These are phyloP conservation scores for Apostasia ramifera DNA, from an alignment of 106 monocot species.

Conservation along the genomic window DNA sequence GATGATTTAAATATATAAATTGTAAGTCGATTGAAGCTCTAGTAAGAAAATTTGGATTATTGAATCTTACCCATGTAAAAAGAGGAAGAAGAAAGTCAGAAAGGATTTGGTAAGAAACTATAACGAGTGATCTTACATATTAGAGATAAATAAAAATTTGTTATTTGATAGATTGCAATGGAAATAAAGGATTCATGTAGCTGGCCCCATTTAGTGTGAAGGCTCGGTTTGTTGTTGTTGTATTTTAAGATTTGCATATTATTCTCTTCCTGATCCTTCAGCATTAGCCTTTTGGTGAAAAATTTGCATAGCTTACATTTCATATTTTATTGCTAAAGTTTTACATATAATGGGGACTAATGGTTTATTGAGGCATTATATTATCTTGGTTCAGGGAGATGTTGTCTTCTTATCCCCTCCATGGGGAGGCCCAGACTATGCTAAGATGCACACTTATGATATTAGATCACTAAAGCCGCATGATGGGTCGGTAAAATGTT, in stretches of 20 bases:
- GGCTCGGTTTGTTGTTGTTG: no score
- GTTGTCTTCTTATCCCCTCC: constrained; percentile 87
- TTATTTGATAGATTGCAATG: no score
- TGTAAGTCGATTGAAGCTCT: no score
- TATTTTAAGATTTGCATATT: not conserved
- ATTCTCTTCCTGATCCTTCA: not conserved
- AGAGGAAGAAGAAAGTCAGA: no score
- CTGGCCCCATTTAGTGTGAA: no score
- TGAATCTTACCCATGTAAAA: no score
- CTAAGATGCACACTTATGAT: constrained; percentile 58
- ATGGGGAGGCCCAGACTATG: constrained; percentile 96
- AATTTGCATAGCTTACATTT: not conserved
- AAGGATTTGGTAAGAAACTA: no score
- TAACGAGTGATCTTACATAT: no score
- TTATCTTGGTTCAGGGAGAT: constrained; percentile 41
- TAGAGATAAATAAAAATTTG: no score
- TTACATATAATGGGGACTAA: not conserved
- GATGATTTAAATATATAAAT: no score
- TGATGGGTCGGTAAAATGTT: constrained; percentile 52
- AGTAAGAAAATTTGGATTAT: no score
- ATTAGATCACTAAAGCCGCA: constrained; percentile 67
- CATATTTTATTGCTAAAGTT: not conserved
- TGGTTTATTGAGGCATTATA: not conserved
- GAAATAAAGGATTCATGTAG: no score
- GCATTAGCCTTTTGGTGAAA: not conserved